Conservation (phyloP, 2,329 filamentous ascomycete genomes). For the Fusarium graminum region DNA sequence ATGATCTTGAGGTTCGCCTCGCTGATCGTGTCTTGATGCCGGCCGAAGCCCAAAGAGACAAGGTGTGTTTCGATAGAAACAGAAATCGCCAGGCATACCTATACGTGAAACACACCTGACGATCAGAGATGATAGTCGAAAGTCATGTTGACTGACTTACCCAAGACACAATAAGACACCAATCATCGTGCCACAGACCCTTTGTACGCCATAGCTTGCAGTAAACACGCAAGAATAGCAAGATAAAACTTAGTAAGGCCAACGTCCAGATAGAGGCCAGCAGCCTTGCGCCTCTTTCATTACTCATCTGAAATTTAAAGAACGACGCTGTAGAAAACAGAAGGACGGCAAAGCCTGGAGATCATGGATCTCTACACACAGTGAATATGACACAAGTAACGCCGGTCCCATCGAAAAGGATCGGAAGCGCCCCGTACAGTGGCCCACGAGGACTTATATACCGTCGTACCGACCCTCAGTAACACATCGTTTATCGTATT, state of each 20-base stretch:
- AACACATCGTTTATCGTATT: background rate
- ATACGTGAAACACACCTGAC: background rate
- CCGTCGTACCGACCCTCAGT: conserved; percentile 1
- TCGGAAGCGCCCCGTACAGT: conserved; percentile 14
- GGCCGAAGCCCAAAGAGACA: conserved; percentile 50
- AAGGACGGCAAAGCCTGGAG: background rate
- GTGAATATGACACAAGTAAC: conserved; percentile 1
- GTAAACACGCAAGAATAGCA: conserved; percentile 53
- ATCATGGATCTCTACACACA: conserved; percentile 5
- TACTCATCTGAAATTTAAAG: conserved; percentile 39
- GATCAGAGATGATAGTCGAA: background rate
- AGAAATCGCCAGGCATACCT: conserved; percentile 49
- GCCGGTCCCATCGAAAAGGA: conserved; percentile 28
- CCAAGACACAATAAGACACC: conserved; percentile 53
- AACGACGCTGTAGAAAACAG: background rate
- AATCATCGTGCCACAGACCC: conserved; percentile 57
- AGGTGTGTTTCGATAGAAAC: conserved; percentile 52
- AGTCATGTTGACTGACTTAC: conserved; percentile 44
- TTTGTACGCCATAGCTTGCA: conserved; percentile 54
- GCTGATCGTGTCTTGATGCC: conserved; percentile 42
- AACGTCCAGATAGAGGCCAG: conserved; percentile 52
- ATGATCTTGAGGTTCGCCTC: conserved; percentile 45
- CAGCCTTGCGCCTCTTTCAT: conserved; percentile 49
- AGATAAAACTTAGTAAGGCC: conserved; percentile 37
- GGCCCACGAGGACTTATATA: conserved; percentile 30